phyloP scores from a whole-genome alignment of 176 grass and related monocot genomes.

The Hyparrhenia diplandra region DNA sequence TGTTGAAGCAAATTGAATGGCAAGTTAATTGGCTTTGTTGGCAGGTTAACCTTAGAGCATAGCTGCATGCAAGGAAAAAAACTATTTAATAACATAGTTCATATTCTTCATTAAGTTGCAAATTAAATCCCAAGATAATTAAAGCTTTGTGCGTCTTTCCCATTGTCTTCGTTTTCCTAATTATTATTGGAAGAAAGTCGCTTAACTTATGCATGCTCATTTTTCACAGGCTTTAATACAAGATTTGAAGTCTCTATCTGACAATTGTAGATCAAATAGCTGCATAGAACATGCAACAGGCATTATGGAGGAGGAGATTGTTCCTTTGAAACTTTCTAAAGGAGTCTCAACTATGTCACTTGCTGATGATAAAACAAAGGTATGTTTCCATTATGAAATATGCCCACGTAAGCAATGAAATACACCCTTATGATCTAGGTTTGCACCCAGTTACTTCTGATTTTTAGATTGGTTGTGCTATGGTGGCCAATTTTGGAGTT shows the following conservation, averaged over 20 bases:
- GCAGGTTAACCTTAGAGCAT: background rate
- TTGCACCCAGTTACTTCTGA: background rate
- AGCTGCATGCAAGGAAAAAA: background rate
- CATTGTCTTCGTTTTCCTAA: background rate
- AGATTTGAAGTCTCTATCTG: slow-evolving; percentile 70
- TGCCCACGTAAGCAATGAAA: background rate
- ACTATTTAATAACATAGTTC: slow-evolving; percentile 3
- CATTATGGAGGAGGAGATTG: slow-evolving; percentile 84
- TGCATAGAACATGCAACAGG: slow-evolving; percentile 94
- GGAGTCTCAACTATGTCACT: slow-evolving; percentile 78
- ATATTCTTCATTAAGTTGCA: background rate
- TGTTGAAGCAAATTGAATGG: background rate
- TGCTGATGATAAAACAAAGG: slow-evolving; percentile 54
- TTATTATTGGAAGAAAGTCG: background rate
- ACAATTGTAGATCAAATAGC: slow-evolving; percentile 82
- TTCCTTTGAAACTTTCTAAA: slow-evolving; percentile 88
- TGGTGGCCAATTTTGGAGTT: background rate
- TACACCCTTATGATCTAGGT: background rate
- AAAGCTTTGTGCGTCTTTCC: background rate
- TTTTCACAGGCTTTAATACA: slow-evolving; percentile 64
- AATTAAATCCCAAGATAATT: background rate
- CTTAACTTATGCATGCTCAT: slow-evolving; percentile 12
- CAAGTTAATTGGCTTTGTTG: background rate
- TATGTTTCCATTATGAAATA: slow-evolving; percentile 8
- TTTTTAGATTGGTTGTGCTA: slow-evolving; percentile 12